These are phyloP conservation scores for Xylaria flabelliformis DNA, from an alignment of 495 filamentous ascomycete genomes.

Conservation along the genomic window DNA sequence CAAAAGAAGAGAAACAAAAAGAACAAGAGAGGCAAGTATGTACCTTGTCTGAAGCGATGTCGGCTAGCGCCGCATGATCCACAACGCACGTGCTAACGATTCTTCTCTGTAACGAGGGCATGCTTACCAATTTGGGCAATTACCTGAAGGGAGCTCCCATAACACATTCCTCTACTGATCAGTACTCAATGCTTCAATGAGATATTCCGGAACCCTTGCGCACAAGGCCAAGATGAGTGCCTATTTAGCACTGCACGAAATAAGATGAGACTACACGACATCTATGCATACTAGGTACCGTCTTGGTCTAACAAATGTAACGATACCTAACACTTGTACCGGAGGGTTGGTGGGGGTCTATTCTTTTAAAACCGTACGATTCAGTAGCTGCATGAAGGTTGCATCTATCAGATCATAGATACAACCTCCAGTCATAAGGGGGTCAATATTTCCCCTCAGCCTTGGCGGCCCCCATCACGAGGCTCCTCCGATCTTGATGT, in stretches of 20 bases:
- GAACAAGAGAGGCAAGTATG: constrained; percentile 2
- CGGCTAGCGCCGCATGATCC: constrained; percentile 24
- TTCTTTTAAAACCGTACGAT: background rate
- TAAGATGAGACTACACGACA: background rate
- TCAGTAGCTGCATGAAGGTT: background rate
- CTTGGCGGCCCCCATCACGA: constrained; percentile 33
- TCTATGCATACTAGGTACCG: background rate
- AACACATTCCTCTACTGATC: too few relatives aligned
- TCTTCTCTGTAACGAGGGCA: background rate
- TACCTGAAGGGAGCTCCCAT: too few relatives aligned
- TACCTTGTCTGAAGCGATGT: constrained; percentile 1
- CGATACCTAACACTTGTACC: background rate
- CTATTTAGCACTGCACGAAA: background rate
- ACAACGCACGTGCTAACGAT: constrained; percentile 11
- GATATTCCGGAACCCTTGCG: background rate
- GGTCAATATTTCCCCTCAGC: constrained; percentile 19
- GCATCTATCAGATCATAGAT: constrained; percentile 1
- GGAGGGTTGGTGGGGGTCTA: background rate
- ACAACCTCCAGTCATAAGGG: background rate
- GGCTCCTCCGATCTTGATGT: constrained; percentile 21
- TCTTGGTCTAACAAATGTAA: background rate
- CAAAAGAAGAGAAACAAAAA: background rate
- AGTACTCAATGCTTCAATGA: background rate
- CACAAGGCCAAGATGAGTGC: background rate
- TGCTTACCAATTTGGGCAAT: background rate